These are phyloP conservation scores for Gossypium trilobum DNA, from an alignment of 441 rosid species.

Conservation along the genomic window DNA sequence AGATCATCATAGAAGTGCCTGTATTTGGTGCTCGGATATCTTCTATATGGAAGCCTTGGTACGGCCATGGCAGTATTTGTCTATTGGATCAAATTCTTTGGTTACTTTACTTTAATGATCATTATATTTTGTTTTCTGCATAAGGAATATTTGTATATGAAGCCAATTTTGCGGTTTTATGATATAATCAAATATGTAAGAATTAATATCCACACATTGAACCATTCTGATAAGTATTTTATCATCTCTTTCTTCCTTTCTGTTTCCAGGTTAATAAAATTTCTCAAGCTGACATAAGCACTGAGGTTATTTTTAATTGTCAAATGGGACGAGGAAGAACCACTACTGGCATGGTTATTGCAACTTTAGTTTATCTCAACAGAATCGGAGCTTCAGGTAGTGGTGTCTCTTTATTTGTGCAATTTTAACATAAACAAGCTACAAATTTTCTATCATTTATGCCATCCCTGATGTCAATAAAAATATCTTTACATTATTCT, in stretches of 20 bases:
- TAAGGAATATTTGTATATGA: not conserved
- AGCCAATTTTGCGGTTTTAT: not conserved
- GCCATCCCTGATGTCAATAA: not conserved
- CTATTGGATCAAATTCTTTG: not conserved
- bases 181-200: not conserved
- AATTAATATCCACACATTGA: not conserved
- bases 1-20: slow-evolving; percentile 1
- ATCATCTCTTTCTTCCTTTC: slow-evolving; percentile 1
- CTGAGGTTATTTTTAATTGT: slow-evolving; percentile 85
- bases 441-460: not conserved
- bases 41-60: slow-evolving; percentile 4
- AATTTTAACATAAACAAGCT: not conserved
- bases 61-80: not conserved
- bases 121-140: not conserved
- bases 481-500: not conserved
- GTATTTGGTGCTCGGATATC: not conserved
- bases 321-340: slow-evolving; percentile 99
- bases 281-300: slow-evolving; percentile 58
- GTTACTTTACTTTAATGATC: slow-evolving; percentile 2
- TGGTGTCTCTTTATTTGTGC: slow-evolving; percentile 15
- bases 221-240: slow-evolving; percentile 8
- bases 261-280: slow-evolving; percentile 70
- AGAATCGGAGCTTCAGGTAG: slow-evolving; percentile 86
- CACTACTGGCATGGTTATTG: slow-evolving; percentile 98
- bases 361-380: slow-evolving; percentile 82